Evolutionary conservation across 805 yeast genomes (phyloP).

Genomic region (Yarrowia osloensis): DNA sequence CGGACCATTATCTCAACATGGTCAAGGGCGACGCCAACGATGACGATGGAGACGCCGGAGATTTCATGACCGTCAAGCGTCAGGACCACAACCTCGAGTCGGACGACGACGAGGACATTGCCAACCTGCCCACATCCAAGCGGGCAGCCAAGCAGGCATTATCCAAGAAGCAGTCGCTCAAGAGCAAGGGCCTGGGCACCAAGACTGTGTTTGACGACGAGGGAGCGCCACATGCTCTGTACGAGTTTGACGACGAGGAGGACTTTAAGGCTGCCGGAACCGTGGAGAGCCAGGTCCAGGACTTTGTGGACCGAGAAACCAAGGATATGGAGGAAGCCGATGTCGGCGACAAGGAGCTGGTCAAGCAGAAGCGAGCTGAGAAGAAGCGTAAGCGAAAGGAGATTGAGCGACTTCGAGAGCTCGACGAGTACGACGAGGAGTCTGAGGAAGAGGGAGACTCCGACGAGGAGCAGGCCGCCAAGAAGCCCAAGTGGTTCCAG

Average conservation of each 20-base stretch:
- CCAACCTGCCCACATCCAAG: constrained; percentile 69
- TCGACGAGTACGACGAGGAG: constrained; percentile 34
- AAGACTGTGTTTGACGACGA: constrained; percentile 91
- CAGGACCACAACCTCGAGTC: constrained; percentile 63
- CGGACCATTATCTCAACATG: constrained; percentile 82
- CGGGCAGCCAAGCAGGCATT: constrained; percentile 83
- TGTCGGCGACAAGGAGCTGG: constrained; percentile 72
- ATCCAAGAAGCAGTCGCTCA: constrained; percentile 73
- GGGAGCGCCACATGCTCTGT: constrained; percentile 86
- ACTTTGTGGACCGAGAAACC: constrained; percentile 67
- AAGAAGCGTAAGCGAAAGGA: constrained; percentile 89
- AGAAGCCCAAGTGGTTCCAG: constrained; percentile 47
- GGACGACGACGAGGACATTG: constrained; percentile 53
- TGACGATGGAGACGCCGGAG: constrained; percentile 59
- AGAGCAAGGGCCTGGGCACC: constrained; percentile 65
- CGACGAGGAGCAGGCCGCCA: constrained; percentile 41
- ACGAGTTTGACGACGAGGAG: constrained; percentile 87
- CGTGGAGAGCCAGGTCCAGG: constrained; percentile 65
- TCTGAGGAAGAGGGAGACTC: constrained; percentile 36
- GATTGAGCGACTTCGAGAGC: constrained; percentile 46
- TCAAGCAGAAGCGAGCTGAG: constrained; percentile 75
- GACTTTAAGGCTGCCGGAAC: constrained; percentile 74
- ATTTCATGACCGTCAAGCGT: constrained; percentile 79
- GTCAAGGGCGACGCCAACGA: constrained; percentile 49
- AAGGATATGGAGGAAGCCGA: constrained; percentile 72